Percentiles rank a stretch among this genome's conserved stretches.
Evolutionary conservation across 2,329 filamentous ascomycete genomes (phyloP).

Genomic region (Monilinia polystroma): DNA sequence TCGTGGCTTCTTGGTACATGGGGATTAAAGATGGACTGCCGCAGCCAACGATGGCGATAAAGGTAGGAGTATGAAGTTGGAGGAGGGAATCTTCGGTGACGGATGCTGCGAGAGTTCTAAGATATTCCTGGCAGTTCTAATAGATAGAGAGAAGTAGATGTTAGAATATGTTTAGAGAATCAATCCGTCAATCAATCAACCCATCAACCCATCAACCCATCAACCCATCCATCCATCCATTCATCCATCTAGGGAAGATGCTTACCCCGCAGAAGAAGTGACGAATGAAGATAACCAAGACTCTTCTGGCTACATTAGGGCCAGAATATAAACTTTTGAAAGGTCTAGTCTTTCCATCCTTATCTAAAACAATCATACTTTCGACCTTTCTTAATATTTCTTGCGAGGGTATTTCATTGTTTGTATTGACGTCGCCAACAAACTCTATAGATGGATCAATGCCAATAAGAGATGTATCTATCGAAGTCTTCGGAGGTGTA

Average conservation of each 20-base stretch:
- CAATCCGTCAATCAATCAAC: too few species aligned
- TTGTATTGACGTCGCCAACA: slow-evolving; percentile 54
- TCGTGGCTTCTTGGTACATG: slow-evolving; percentile 50
- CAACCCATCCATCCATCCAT: too few species aligned
- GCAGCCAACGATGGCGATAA: slow-evolving; percentile 55
- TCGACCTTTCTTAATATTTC: slow-evolving; percentile 53
- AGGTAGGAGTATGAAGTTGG: slow-evolving; percentile 38
- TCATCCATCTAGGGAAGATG: slow-evolving; percentile 3
- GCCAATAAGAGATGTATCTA: slow-evolving; percentile 24
- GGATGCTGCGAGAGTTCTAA: slow-evolving; percentile 36
- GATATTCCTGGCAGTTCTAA: slow-evolving; percentile 42
- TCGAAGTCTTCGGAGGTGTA: slow-evolving; percentile 22
- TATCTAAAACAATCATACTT: slow-evolving; percentile 37
- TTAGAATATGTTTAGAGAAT: neutral
- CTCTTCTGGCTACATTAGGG: slow-evolving; percentile 38
- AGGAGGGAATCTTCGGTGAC: slow-evolving; percentile 39
- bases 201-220: too few species aligned
- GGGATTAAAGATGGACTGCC: slow-evolving; percentile 55
- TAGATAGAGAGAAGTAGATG: neutral
- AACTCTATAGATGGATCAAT: slow-evolving; percentile 49
- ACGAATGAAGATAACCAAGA: slow-evolving; percentile 42
- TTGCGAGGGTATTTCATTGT: slow-evolving; percentile 53
- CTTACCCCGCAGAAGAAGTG: slow-evolving; percentile 44
- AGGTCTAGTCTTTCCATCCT: slow-evolving; percentile 37
- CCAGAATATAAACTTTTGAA: slow-evolving; percentile 41